A percentile compares a stretch with the other conserved stretches of the same genome.
These are phyloP conservation scores for Beta lomatogona DNA, from an alignment of 179 eudicot species.

Conservation along the genomic window DNA sequence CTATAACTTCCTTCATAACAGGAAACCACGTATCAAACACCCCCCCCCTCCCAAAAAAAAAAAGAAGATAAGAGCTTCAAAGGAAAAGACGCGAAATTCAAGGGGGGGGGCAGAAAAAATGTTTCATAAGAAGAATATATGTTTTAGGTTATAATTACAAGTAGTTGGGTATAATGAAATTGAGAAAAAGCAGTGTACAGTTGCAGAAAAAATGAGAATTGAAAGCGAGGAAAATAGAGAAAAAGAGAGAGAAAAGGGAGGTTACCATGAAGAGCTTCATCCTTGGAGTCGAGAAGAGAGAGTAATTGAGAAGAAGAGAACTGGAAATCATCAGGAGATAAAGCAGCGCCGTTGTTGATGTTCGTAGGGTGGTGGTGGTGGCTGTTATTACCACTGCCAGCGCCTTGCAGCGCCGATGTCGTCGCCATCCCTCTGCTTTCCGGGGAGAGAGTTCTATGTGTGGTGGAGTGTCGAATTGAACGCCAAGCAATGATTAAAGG, in stretches of 20 bases:
- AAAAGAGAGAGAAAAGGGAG: background rate
- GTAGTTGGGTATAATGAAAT: background rate
- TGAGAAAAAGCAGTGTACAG: background rate
- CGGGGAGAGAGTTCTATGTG: too few relatives aligned
- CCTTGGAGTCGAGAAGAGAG: slow-evolving; percentile 32
- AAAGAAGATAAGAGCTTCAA: too few relatives aligned
- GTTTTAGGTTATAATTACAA: too few relatives aligned
- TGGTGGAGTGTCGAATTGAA: too few relatives aligned
- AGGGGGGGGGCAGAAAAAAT: too few relatives aligned
- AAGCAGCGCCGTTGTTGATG: background rate
- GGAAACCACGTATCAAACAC: too few relatives aligned
- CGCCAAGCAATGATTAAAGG: too few relatives aligned
- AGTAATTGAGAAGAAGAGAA: slow-evolving; percentile 32
- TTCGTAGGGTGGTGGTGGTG: background rate
- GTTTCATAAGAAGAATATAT: too few relatives aligned
- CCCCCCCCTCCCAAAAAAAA: too few relatives aligned
- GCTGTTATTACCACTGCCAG: slow-evolving; percentile 14
- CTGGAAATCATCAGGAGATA: slow-evolving; percentile 29
- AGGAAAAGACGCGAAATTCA: too few relatives aligned
- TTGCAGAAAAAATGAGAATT: background rate
- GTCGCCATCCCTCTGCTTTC: slow-evolving; percentile 27
- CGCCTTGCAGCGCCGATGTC: slow-evolving; percentile 27
- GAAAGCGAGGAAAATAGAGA: background rate
- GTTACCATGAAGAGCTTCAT: slow-evolving; percentile 33
- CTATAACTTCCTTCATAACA: too few relatives aligned